A percentile compares a stretch with the other conserved stretches of the same genome.
Conservation (phyloP, 1,284 basidiomycete genomes). For the Porodaedalea pini region DNA sequence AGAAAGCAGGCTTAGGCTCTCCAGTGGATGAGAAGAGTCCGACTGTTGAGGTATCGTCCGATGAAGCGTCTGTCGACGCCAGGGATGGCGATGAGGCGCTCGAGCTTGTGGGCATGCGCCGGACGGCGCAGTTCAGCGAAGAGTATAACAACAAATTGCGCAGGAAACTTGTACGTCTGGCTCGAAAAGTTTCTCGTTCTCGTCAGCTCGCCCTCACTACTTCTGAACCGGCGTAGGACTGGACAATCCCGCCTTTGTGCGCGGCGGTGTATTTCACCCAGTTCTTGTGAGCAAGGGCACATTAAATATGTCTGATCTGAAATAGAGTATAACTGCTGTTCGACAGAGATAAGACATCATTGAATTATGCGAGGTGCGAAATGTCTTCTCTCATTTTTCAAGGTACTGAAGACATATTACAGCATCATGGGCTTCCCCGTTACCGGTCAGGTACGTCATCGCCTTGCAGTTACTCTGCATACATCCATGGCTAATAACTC, state of each 20-base stretch:
- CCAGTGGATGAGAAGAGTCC: slow-evolving; percentile 14
- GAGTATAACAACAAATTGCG: slow-evolving; percentile 56
- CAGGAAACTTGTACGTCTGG: slow-evolving; percentile 49
- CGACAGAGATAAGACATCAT: slow-evolving; percentile 59
- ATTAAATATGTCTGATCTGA: background rate
- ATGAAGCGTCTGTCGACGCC: slow-evolving; percentile 38
- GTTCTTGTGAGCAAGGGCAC: slow-evolving; percentile 43
- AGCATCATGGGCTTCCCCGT: slow-evolving; percentile 69
- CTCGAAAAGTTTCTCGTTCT: background rate
- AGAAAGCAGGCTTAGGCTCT: slow-evolving; percentile 1
- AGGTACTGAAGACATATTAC: slow-evolving; percentile 12
- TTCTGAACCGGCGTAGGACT: slow-evolving; percentile 38
- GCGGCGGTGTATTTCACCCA: slow-evolving; percentile 67
- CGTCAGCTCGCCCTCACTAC: background rate
- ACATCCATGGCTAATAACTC: background rate
- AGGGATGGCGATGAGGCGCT: slow-evolving; percentile 49
- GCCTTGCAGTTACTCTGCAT: background rate
- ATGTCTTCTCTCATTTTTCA: background rate
- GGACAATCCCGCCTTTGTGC: slow-evolving; percentile 56
- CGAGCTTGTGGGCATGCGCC: slow-evolving; percentile 51
- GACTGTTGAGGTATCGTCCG: slow-evolving; percentile 20
- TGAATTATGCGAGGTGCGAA: slow-evolving; percentile 60
- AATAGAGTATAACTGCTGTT: background rate
- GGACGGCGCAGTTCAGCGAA: slow-evolving; percentile 51
- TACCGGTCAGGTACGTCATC: slow-evolving; percentile 45